These are phyloP conservation scores for Vaccinium corymbosum DNA, from an alignment of 148 eudicot genomes.

Conservation along the genomic window DNA sequence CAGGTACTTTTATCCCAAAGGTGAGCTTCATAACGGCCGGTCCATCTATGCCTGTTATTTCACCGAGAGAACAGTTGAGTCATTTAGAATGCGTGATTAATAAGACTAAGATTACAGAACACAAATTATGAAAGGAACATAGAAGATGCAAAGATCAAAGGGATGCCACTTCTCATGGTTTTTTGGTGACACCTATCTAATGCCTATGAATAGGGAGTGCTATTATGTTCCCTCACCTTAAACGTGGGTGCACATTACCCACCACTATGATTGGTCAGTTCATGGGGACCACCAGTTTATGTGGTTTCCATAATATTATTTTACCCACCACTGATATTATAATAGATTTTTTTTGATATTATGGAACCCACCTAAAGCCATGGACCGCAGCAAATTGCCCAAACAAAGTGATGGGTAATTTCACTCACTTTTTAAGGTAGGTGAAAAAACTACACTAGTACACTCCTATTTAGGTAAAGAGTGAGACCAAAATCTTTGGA, in stretches of 20 bases:
- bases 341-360: too few species aligned
- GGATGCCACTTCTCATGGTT: not conserved
- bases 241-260: too few species aligned
- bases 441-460: too few species aligned
- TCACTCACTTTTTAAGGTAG: too few species aligned
- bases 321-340: too few species aligned
- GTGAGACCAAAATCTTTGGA: not conserved
- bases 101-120: not conserved
- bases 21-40: constrained; percentile 99
- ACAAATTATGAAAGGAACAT: not conserved
- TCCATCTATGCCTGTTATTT: constrained; percentile 87
- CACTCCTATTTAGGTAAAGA: not conserved
- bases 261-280: too few species aligned
- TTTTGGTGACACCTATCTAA: constrained; percentile 1
- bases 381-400: too few species aligned
- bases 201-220: not conserved
- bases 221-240: too few species aligned
- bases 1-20: constrained; percentile 99
- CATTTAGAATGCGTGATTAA: not conserved
- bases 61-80: not conserved
- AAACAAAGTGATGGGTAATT: not conserved
- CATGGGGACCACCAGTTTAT: too few species aligned
- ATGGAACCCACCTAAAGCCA: too few species aligned
- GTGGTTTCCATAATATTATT: too few species aligned
- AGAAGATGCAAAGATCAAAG: not conserved